Percentiles rank a stretch among this genome's conserved stretches.
These are phyloP conservation scores for Crithidia acanthocephali DNA, from an alignment of 208 protist species.

Conservation along the genomic window DNA sequence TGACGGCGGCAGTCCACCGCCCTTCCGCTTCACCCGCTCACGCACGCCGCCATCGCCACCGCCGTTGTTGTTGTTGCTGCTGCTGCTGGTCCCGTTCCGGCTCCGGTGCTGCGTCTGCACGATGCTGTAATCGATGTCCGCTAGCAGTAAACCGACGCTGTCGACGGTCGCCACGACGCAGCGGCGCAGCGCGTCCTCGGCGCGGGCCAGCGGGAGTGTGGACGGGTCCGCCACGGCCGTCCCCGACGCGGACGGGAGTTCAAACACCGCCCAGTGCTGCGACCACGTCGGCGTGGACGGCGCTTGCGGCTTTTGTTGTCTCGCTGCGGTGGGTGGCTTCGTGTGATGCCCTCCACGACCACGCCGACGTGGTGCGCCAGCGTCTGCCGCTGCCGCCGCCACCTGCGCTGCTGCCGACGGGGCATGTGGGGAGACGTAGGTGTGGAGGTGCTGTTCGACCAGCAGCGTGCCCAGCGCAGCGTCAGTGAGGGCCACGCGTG, in stretches of 20 bases:
- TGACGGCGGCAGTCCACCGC: neutral
- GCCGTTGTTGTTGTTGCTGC: neutral
- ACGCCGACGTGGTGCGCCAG: neutral
- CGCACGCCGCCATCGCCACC: conserved; percentile 4
- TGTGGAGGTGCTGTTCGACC: conserved; percentile 28
- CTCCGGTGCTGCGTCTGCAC: conserved; percentile 15
- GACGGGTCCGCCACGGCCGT: neutral
- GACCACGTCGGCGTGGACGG: conserved; percentile 12
- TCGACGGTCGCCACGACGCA: conserved; percentile 61
- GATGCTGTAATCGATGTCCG: conserved; percentile 64
- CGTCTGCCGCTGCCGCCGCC: neutral
- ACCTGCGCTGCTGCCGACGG: neutral
- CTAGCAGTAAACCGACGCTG: conserved; percentile 47
- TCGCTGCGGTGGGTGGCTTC: neutral
- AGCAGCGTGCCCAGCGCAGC: conserved; percentile 28
- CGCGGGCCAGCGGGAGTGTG: conserved; percentile 16
- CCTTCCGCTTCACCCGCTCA: neutral
- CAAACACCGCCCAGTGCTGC: conserved; percentile 33
- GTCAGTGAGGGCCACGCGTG: conserved; percentile 22
- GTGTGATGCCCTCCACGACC: neutral
- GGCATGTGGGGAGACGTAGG: conserved; percentile 38
- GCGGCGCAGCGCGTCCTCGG: conserved; percentile 36
- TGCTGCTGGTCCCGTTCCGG: too few relatives aligned
- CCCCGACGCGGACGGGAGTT: conserved; percentile 3
- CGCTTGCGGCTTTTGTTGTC: too few relatives aligned